Evolutionary conservation across 2,329 filamentous ascomycete species (phyloP).

Genomic region (Pseudogymnoascus sp.): DNA sequence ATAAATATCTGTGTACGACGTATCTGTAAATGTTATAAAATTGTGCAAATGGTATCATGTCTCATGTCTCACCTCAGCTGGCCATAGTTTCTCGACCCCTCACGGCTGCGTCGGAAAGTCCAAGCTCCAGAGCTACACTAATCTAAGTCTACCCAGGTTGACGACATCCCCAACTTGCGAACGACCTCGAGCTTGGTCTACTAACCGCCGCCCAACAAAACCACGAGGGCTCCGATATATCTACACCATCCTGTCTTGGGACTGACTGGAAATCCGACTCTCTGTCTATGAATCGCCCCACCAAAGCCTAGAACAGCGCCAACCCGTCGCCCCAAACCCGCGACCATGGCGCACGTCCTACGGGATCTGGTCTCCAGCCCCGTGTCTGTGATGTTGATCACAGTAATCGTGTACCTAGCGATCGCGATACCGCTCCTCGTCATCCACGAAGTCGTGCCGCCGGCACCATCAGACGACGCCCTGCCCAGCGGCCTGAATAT

Average conservation of each 20-base stretch:
- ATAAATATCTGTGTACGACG: not conserved
- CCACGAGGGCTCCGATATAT: not conserved
- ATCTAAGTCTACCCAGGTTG: not conserved
- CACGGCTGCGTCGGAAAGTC: not conserved
- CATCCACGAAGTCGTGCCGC: constrained; percentile 68
- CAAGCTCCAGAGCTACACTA: not conserved
- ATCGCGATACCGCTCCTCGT: constrained; percentile 64
- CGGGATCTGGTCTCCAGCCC: constrained; percentile 59
- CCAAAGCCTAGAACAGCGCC: not conserved
- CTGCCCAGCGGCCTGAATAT: constrained; percentile 63
- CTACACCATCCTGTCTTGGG: not conserved
- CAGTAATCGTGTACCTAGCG: constrained; percentile 66
- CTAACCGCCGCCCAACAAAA: not conserved
- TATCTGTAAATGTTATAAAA: not conserved
- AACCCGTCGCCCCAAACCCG: not conserved
- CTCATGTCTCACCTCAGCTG: constrained; percentile 2
- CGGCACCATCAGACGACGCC: constrained; percentile 47
- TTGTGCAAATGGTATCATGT: not conserved
- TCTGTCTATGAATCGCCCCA: not conserved
- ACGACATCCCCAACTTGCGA: not conserved
- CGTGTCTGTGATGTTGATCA: constrained; percentile 73
- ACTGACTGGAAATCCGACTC: not conserved
- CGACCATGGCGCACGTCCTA: not conserved
- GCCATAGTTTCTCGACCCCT: not conserved
- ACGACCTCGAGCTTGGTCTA: not conserved